phyloP scores from a whole-genome alignment of 768 basidiomycete genomes.

The Suillus ampliporus region DNA sequence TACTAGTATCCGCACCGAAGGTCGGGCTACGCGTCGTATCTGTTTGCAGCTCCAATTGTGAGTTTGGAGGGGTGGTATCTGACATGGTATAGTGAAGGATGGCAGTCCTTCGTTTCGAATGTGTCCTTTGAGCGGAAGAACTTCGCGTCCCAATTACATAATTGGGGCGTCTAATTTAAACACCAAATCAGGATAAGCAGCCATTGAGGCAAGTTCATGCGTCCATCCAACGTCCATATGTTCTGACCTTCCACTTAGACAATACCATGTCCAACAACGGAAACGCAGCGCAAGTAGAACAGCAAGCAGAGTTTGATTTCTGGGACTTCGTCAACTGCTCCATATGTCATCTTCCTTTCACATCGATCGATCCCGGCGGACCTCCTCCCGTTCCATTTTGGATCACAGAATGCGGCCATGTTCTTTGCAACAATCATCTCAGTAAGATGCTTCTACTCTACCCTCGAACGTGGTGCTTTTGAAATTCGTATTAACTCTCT shows the following conservation, averaged over 20 bases:
- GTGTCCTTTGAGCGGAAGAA: not conserved
- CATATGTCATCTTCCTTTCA: slow-evolving; percentile 72
- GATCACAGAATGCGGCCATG: slow-evolving; percentile 89
- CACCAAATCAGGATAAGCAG: not conserved
- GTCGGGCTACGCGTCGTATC: not conserved
- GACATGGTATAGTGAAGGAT: not conserved
- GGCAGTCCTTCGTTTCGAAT: not conserved
- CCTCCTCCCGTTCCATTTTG: slow-evolving; percentile 76
- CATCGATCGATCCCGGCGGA: slow-evolving; percentile 52
- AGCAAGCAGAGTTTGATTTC: slow-evolving; percentile 55
- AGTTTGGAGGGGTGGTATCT: not conserved
- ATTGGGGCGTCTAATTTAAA: not conserved
- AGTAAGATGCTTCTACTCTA: slow-evolving; percentile 50
- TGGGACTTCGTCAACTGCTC: slow-evolving; percentile 83
- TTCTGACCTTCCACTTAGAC: not conserved
- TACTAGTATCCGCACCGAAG: not conserved
- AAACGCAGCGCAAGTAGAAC: slow-evolving; percentile 15
- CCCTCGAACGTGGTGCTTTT: slow-evolving; percentile 20
- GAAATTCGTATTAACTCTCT: slow-evolving; percentile 2
- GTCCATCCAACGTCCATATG: no score
- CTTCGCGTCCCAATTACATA: not conserved
- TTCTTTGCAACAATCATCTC: slow-evolving; percentile 85
- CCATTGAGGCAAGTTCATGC: no score
- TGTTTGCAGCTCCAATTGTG: not conserved
- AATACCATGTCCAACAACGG: slow-evolving; percentile 5